Evolutionary conservation across 2,329 filamentous ascomycete species (phyloP), one percentile per base, ranked within the genome.

Genomic region (Verticillium isaacii): DNA sequence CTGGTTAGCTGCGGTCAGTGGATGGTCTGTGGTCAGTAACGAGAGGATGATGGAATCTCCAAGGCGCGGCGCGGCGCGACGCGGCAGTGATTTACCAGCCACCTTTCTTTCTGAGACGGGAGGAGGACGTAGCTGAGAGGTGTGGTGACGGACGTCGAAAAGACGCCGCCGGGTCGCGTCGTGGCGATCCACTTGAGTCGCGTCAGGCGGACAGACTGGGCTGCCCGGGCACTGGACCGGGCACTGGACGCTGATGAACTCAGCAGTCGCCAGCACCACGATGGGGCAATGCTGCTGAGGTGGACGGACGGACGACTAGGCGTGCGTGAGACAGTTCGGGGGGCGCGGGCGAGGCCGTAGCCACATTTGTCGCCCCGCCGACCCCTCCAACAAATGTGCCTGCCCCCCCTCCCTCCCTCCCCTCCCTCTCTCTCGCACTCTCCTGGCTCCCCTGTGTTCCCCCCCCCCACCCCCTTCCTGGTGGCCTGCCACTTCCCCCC

Each of bases 401-500:
- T 29, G 29, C 29, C n/a, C 45, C 45, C 45, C n/a, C 41, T 36
- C 34, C n/a, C 41, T n/a, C 41, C n/a, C 41, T 25, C 25, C 25
- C 25, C 25, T 25, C 25, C 5, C 25, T 5, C n/a, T n/a, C 41
- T 12, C 41, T 23, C 23, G 23, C 23, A 23, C 23, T 50, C 41
- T 7, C 12, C 41, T 23, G 60, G 62, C 55, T 62, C 23, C 62
- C 5, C 34, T 59, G 50, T 56, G 59, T 32, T 32, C 61, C 39
- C 29, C 29, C 29, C 29, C 29, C 29, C 29, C 29, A 29, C 29
- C 29, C 29, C 29, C 6, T 29, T 55, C 57, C 62, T 45, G 56
- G 34, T 57, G 15, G 50, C 58, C 60, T 61, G 32, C 41, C 32
- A 25, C 50, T 32, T 34, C 59, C 58, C n/a, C 36, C 45, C 39